Evolutionary conservation across 306 rosid species (phyloP).

Genomic region (Gastrolobium villosum): DNA sequence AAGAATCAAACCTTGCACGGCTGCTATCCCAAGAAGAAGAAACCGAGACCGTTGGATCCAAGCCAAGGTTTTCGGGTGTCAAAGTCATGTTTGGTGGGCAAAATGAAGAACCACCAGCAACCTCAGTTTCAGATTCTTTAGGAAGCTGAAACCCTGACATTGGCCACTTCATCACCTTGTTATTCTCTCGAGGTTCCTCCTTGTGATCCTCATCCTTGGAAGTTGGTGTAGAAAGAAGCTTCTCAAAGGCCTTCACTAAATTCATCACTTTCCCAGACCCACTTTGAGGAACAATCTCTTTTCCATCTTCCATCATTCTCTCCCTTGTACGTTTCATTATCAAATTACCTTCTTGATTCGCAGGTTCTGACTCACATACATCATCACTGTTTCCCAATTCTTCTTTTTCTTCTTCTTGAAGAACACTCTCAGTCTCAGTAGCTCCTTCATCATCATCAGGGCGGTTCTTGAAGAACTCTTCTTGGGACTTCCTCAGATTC

Average conservation of each 20-base stretch:
- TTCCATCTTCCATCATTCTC: conserved; percentile 70
- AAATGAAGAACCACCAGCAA: conserved; percentile 61
- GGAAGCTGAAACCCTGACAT: conserved; percentile 69
- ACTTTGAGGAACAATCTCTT: conserved; percentile 66
- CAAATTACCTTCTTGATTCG: background rate
- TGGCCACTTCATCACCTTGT: conserved; percentile 69
- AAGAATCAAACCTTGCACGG: conserved; percentile 66
- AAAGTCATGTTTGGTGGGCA: conserved; percentile 61
- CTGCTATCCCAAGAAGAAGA: conserved; percentile 85
- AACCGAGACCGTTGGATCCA: conserved; percentile 62
- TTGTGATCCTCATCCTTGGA: conserved; percentile 53
- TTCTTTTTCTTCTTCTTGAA: conserved; percentile 54
- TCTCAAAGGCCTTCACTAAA: conserved; percentile 92
- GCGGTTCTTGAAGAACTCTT: conserved; percentile 73
- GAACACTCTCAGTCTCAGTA: conserved; percentile 48
- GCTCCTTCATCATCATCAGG: background rate
- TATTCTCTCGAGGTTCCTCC: conserved; percentile 20
- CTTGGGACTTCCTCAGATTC: conserved; percentile 86
- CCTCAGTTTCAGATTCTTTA: conserved; percentile 46
- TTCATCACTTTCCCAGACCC: conserved; percentile 81
- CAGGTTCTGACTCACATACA: background rate
- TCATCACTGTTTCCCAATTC: background rate
- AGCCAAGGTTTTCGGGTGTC: conserved; percentile 78
- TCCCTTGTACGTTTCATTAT: conserved; percentile 73
- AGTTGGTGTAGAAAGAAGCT: conserved; percentile 61